Conservation (phyloP, 768 basidiomycete species). For the Tricholoma saponaceum region DNA sequence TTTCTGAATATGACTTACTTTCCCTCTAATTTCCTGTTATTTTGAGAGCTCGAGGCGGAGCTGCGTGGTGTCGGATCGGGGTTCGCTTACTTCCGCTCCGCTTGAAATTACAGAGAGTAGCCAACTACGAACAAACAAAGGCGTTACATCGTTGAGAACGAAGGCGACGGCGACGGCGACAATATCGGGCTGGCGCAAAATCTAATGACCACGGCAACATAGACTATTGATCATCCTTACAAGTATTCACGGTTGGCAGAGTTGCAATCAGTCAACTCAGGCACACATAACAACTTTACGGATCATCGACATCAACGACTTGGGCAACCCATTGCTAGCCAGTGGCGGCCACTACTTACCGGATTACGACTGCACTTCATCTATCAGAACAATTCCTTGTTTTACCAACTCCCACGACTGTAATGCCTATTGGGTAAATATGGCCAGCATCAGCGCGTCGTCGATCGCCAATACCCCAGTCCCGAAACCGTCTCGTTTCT, state of each 20-base stretch:
- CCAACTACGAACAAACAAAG: neutral
- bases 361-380: too few species aligned
- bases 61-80: too few species aligned
- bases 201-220: neutral
- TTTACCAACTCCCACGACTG: neutral
- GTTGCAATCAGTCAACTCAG: neutral
- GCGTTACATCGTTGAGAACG: neutral
- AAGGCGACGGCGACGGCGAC: neutral
- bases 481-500: constrained; percentile 25
- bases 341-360: neutral
- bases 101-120: neutral
- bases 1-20: too few species aligned
- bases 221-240: neutral
- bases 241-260: neutral
- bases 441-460: constrained; percentile 25
- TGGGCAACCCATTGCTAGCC: neutral
- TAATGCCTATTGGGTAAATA: constrained; percentile 9
- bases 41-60: too few species aligned
- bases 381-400: neutral
- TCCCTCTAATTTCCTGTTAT: too few species aligned
- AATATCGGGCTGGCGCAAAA: neutral
- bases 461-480: constrained; percentile 11
- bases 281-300: neutral
- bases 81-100: neutral
- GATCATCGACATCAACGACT: constrained; percentile 2